Percentiles rank a stretch among this genome's conserved stretches.
phyloP scores from a whole-genome alignment of 345 rosid species.

The Citrus hindsii region DNA sequence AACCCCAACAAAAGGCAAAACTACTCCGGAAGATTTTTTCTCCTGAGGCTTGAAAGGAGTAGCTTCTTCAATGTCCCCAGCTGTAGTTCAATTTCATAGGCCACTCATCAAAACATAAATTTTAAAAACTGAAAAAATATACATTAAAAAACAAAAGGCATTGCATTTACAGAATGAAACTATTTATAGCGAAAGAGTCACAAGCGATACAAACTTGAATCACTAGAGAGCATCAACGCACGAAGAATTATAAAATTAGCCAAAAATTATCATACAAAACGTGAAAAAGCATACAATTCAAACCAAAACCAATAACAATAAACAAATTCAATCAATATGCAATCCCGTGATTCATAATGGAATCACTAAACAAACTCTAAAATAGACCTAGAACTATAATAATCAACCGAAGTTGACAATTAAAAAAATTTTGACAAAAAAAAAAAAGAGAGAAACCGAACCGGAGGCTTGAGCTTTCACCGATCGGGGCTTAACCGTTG shows the following conservation, averaged over 20 bases:
- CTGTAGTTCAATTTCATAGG: conserved; percentile 33
- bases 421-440: too few species aligned
- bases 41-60: conserved; percentile 43
- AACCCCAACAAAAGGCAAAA: conserved; percentile 85
- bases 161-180: too few species aligned
- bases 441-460: conserved; percentile 20
- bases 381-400: neutral
- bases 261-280: neutral
- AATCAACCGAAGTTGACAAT: neutral
- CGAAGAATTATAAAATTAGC: neutral
- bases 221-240: too few species aligned
- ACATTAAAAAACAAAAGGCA: too few species aligned
- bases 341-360: neutral
- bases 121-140: neutral
- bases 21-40: conserved; percentile 62
- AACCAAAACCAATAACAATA: neutral
- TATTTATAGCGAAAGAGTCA: too few species aligned
- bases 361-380: neutral
- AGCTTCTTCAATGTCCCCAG: conserved; percentile 62
- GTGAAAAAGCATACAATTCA: neutral
- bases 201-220: too few species aligned
- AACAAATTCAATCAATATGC: neutral
- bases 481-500: conserved; percentile 54
- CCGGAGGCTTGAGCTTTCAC: conserved; percentile 71
- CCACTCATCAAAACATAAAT: neutral